Conservation (phyloP, 352 stramenopile species). For the Phytophthora idaei region DNA sequence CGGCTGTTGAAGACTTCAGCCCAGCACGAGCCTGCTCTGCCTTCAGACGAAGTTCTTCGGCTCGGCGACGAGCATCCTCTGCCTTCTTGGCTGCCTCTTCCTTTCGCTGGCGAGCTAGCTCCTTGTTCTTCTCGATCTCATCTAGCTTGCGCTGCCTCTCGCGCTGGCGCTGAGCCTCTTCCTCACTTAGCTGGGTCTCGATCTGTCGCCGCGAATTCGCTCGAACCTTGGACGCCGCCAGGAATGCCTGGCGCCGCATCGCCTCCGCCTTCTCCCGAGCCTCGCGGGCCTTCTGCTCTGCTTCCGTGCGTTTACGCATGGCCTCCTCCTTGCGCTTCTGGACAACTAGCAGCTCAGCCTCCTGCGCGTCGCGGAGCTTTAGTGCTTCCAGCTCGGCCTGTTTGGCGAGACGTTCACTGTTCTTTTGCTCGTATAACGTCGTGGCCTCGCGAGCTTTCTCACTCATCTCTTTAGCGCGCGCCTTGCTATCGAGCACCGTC, state of each 20-base stretch:
- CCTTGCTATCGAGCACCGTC: conserved; percentile 77
- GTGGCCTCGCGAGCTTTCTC: conserved; percentile 68
- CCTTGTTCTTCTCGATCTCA: conserved; percentile 60
- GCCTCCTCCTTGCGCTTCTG: conserved; percentile 72
- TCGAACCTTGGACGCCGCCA: conserved; percentile 72
- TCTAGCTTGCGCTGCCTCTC: conserved; percentile 50
- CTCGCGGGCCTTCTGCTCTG: conserved; percentile 67
- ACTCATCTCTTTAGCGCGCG: conserved; percentile 59
- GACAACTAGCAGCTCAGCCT: conserved; percentile 47
- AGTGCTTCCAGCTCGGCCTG: conserved; percentile 52
- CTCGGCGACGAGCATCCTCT: conserved; percentile 55
- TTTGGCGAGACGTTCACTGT: conserved; percentile 58
- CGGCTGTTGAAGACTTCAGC: conserved; percentile 23
- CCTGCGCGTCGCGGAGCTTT: conserved; percentile 47
- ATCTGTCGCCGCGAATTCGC: conserved; percentile 70
- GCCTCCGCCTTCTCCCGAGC: conserved; percentile 61
- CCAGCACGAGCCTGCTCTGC: conserved; percentile 56
- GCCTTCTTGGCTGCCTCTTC: conserved; percentile 60
- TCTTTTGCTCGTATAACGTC: conserved; percentile 63
- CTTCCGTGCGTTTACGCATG: conserved; percentile 63
- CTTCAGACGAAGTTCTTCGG: conserved; percentile 54
- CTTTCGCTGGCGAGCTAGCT: conserved; percentile 43
- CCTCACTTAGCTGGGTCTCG: conserved; percentile 59
- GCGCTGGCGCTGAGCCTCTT: conserved; percentile 59
- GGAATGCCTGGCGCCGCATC: conserved; percentile 66